Evolutionary conservation across 192 early-diverging fungal species (phyloP), one percentile per base, ranked within the genome.

Genomic region (Backusella macrospora): DNA sequence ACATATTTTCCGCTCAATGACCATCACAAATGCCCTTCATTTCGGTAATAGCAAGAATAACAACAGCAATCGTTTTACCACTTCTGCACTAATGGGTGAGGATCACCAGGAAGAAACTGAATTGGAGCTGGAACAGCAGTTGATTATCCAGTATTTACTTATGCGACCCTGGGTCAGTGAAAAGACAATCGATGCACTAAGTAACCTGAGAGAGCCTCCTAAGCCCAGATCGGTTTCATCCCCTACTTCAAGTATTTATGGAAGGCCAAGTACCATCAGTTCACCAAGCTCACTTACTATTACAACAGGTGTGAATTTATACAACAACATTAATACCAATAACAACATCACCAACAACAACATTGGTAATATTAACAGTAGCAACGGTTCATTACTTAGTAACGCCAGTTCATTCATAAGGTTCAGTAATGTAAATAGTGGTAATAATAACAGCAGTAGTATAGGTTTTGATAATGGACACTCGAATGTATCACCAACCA

Each of bases 141-240:
- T 92, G 73, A 88, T 91, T 42, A 67, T 82, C 2, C 93, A 94
- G 40, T 94, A 92, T 81, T 74, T 94, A 6, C 76, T 94, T 55
- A 90, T 87, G 21, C 79, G 93, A n/a, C 80, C 85, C 0, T 92
- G 90, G 91, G 85, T 89, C 6, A 86, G 84, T 13, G 90, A 94
- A 78, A 90, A 90, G 49, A 91, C 89, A 72, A 86, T 94, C 16
- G 93, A 94, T 72, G 91, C 91, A 72, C 68, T 94, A 39, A 91
- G 90, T 62, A 71, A 81, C 29, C 68, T 81, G 26, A 79, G 92
- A 4, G 92, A 94, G 71, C 89, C 91, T n/a, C 71, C 84, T 10
- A 72, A 72, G 16, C 48, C 69, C n/a, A 47, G 69, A 40, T 55
- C 69, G 1, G 21, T 47, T 34, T 69, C 44, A 45, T 48, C 42